phyloP scores from a whole-genome alignment of 129 eudicot species.

The Gnaphalium uliginosum region DNA sequence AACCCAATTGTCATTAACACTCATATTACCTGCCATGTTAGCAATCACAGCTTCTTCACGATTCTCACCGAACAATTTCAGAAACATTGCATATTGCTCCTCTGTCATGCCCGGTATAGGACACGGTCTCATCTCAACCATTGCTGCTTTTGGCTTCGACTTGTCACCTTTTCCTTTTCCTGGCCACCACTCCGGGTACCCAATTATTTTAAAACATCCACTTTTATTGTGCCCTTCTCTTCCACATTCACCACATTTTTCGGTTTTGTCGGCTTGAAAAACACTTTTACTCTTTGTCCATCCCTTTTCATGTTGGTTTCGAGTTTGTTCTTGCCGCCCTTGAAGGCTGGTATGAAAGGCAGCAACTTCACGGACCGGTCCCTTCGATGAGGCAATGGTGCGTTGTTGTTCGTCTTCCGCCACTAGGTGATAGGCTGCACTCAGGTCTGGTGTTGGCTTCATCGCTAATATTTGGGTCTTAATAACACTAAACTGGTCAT shows the following conservation, averaged over 20 bases:
- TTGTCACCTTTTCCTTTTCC: not conserved
- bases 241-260: not conserved
- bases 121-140: not conserved
- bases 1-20: not conserved
- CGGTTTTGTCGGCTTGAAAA: not conserved
- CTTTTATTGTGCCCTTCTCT: not conserved
- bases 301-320: not conserved
- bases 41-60: not conserved
- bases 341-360: not conserved
- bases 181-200: too few relatives aligned
- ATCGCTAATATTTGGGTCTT: too few relatives aligned
- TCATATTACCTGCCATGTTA: not conserved
- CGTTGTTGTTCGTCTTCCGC: too few relatives aligned
- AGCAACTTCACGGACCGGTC: too few relatives aligned
- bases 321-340: not conserved
- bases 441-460: too few relatives aligned
- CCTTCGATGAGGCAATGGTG: too few relatives aligned
- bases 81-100: not conserved
- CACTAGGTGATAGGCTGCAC: too few relatives aligned
- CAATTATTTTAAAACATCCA: not conserved
- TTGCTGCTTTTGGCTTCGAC: not conserved
- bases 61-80: not conserved
- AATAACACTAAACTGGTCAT: too few relatives aligned
- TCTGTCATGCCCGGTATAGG: not conserved
- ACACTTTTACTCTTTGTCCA: not conserved